phyloP scores from a whole-genome alignment of 2,329 filamentous ascomycete species.

The Diaporthe citriasiana region DNA sequence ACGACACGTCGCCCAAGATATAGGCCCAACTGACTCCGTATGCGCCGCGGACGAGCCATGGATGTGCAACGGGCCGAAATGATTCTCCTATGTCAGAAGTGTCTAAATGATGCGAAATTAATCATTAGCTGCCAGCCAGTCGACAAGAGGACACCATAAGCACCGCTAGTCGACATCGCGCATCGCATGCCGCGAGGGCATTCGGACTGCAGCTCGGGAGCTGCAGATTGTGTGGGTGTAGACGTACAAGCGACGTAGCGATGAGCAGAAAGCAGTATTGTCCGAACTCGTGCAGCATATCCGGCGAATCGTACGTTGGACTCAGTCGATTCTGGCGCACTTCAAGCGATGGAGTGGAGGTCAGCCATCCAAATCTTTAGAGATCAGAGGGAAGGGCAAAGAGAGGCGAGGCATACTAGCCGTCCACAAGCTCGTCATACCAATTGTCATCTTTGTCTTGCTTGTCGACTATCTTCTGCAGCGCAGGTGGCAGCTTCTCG shows the following conservation, averaged over 20 bases:
- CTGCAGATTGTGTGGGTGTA: background rate
- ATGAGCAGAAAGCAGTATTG: conserved; percentile 90
- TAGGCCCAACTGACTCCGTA: conserved; percentile 96
- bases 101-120: conserved; percentile 32
- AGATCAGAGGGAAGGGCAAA: background rate
- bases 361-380: conserved; percentile 21
- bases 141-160: background rate
- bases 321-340: conserved; percentile 84
- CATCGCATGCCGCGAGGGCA: background rate
- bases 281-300: conserved; percentile 87
- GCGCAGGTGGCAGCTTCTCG: conserved; percentile 66
- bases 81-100: conserved; percentile 97
- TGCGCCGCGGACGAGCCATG: conserved; percentile 82
- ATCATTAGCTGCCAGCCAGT: background rate
- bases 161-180: background rate
- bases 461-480: conserved; percentile 72
- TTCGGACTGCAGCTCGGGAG: background rate
- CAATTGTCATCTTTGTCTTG: conserved; percentile 77
- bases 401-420: conserved; percentile 72
- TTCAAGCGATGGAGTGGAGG: conserved; percentile 52
- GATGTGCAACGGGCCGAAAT: conserved; percentile 93
- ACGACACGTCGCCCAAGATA: conserved; percentile 87
- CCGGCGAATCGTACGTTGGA: conserved; percentile 90
- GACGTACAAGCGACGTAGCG: conserved; percentile 88
- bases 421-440: conserved; percentile 82